These are phyloP conservation scores for Colletotrichum tanaceti DNA, from an alignment of 2,329 filamentous ascomycete species.

Conservation along the genomic window DNA sequence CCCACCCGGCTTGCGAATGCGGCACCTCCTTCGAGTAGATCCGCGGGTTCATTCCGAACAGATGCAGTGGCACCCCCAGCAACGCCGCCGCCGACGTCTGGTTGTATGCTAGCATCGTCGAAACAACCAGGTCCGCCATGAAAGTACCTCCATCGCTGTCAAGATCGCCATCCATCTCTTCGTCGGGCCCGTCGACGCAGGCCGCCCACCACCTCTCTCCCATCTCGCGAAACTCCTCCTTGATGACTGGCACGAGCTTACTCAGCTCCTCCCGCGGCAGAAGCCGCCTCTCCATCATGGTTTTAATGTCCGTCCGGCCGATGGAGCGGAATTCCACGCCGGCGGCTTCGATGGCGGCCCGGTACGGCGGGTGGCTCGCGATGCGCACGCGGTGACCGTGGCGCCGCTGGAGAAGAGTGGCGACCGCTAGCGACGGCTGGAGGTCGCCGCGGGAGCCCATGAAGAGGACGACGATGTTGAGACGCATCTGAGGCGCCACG, in stretches of 20 bases:
- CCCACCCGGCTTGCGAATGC: conserved; percentile 35
- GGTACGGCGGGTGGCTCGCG: conserved; percentile 56
- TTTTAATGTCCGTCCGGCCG: conserved; percentile 51
- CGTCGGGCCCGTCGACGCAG: conserved; percentile 36
- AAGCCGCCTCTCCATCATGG: conserved; percentile 40
- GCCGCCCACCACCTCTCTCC: conserved; percentile 42
- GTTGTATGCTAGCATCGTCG: conserved; percentile 45
- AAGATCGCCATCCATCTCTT: background rate
- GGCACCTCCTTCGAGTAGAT: conserved; percentile 31
- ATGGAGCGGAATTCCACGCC: conserved; percentile 57
- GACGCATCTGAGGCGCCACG: conserved; percentile 14
- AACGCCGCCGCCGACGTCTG: conserved; percentile 59
- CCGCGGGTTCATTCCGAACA: conserved; percentile 71
- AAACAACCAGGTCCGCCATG: conserved; percentile 45
- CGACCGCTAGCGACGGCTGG: conserved; percentile 61
- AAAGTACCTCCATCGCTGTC: conserved; percentile 29
- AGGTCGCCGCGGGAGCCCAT: conserved; percentile 59
- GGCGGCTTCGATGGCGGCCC: conserved; percentile 50
- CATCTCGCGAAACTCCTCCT: conserved; percentile 41
- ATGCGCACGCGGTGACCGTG: conserved; percentile 57
- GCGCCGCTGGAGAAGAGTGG: conserved; percentile 51
- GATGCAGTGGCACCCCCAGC: conserved; percentile 68
- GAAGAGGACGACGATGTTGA: conserved; percentile 61
- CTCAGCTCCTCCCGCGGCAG: conserved; percentile 36
- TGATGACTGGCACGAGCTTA: conserved; percentile 35